A percentile compares a stretch with the other conserved stretches of the same genome.
Evolutionary conservation across 176 grass and related monocot genomes (phyloP).

Genomic region (Dendrocalamus sinicus): DNA sequence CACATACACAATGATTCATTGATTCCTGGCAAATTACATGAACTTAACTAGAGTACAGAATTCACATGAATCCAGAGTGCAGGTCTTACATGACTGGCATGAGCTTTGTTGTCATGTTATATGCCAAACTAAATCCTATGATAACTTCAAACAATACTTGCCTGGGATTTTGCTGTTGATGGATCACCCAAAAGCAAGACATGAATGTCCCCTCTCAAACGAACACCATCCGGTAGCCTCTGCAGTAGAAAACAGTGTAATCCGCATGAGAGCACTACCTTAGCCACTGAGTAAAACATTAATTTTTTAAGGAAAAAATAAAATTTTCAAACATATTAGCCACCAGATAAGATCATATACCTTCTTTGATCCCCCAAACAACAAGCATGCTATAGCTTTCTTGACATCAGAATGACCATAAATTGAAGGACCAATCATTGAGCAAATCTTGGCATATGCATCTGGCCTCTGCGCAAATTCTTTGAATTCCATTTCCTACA

Average conservation of each 20-base stretch:
- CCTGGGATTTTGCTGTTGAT: slow-evolving; percentile 99
- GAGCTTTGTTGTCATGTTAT: neutral
- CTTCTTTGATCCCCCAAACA: slow-evolving; percentile 93
- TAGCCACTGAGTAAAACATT: neutral
- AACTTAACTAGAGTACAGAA: neutral
- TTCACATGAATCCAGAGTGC: neutral
- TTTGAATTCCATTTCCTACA: slow-evolving; percentile 92
- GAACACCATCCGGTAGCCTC: slow-evolving; percentile 86
- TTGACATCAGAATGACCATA: slow-evolving; percentile 91
- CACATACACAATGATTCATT: neutral
- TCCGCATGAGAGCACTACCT: neutral
- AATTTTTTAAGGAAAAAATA: neutral
- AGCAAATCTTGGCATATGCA: slow-evolving; percentile 84
- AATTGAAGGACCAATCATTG: slow-evolving; percentile 91
- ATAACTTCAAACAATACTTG: slow-evolving; percentile 28
- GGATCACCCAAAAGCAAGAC: slow-evolving; percentile 96
- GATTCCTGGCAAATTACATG: neutral
- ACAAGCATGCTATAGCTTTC: slow-evolving; percentile 90
- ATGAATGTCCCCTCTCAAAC: slow-evolving; percentile 95
- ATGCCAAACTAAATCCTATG: slow-evolving; percentile 7
- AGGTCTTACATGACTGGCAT: neutral
- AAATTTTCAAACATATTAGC: neutral
- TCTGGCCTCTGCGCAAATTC: slow-evolving; percentile 95
- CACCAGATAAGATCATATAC: slow-evolving; percentile 36
- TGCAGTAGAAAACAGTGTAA: slow-evolving; percentile 43